Conservation (phyloP, 2,329 filamentous ascomycete genomes). For the Emmonsia crescens region DNA sequence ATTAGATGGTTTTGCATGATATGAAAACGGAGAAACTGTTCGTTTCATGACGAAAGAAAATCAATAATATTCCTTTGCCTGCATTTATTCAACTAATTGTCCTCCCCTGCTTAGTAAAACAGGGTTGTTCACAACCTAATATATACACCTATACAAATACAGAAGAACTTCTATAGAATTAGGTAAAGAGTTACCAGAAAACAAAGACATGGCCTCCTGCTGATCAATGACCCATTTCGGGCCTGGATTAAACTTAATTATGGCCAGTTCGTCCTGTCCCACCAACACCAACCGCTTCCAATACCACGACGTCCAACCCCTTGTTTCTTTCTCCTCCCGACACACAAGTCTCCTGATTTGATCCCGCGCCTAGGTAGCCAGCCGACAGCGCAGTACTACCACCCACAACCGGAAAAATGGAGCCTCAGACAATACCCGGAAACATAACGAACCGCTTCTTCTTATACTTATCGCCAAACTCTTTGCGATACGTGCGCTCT, state of each 20-base stretch:
- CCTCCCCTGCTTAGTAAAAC: not conserved
- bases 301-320: not conserved
- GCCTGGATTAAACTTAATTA: not conserved
- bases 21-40: not conserved
- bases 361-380: not conserved
- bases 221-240: not conserved
- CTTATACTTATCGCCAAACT: constrained; percentile 91
- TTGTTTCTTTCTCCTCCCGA: not conserved
- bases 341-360: not conserved
- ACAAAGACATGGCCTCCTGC: not conserved
- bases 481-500: constrained; percentile 77
- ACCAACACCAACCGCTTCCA: not conserved
- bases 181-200: not conserved
- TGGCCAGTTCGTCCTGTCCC: not conserved
- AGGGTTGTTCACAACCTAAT: not conserved
- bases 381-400: not conserved
- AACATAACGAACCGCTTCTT: constrained; percentile 81
- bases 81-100: not conserved
- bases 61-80: not conserved
- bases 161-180: not conserved
- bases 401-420: not conserved
- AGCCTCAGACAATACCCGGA: constrained; percentile 58
- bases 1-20: not conserved
- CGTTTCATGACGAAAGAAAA: not conserved
- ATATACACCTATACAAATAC: not conserved